These are phyloP conservation scores for Phyllosticta citrichinensis DNA, from an alignment of 2,329 filamentous ascomycete genomes.

Conservation along the genomic window DNA sequence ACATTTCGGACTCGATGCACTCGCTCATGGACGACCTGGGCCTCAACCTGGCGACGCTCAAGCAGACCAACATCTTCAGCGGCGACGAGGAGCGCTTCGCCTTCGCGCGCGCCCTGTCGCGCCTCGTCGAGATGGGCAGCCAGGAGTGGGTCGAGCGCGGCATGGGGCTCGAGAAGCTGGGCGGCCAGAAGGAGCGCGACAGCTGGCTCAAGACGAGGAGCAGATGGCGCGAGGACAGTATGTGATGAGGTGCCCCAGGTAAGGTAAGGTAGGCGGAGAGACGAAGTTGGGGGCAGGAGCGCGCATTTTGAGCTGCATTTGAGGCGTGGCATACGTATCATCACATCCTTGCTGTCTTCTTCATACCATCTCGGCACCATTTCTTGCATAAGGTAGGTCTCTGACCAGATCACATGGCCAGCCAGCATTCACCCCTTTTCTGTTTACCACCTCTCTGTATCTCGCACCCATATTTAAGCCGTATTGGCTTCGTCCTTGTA, in stretches of 20 bases:
- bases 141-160: constrained; percentile 88
- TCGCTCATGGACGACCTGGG: constrained; percentile 81
- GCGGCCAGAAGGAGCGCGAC: constrained; percentile 56
- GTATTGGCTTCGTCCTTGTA: too few relatives aligned
- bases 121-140: constrained; percentile 87
- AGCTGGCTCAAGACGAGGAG: constrained; percentile 56
- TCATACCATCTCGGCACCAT: too few relatives aligned
- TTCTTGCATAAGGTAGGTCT: too few relatives aligned
- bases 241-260: neutral
- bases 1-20: constrained; percentile 60
- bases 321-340: neutral
- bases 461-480: too few relatives aligned
- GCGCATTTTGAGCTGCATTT: neutral
- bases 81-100: constrained; percentile 96
- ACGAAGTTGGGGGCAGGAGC: neutral
- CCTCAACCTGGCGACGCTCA: constrained; percentile 73
- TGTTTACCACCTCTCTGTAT: too few relatives aligned
- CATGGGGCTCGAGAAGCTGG: constrained; percentile 50
- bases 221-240: constrained; percentile 45
- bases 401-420: too few relatives aligned
- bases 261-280: neutral
- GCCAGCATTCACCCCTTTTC: too few relatives aligned
- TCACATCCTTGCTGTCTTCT: too few relatives aligned
- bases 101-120: constrained; percentile 77
- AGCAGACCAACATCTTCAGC: constrained; percentile 76